Base-by-base conservation (phyloP, 495 filamentous ascomycete genomes). In the Penicillium fimorum region DNA sequence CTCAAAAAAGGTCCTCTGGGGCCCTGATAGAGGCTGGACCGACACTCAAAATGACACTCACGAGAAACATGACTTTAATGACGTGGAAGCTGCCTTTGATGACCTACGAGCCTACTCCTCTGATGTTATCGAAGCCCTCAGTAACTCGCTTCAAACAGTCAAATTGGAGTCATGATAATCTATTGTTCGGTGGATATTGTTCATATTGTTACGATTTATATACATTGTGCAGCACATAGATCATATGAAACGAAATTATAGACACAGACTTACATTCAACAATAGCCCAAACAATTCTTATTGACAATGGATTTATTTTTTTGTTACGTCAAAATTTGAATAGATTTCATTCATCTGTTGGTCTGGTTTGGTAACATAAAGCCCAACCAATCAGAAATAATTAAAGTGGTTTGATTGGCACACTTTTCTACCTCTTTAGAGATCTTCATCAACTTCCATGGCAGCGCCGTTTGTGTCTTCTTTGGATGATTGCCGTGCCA, bases 11-110 rank as follows among this genome's bases (percentile, higher is more conserved):
- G 78, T 92, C 25, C 69, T 69, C 17, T 92, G 89, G 87, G 89
- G 88, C 4, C 82, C 83, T 8, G 81, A 89, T 58, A 75, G 86
- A 51, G 83, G 87, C 8, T 91, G 88, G 88, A 70, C 70, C 50
- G 63, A 63, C 3, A 63, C 72, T 40, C 65, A 75, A 30, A 46
- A 59, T n/a, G 47, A 57, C 7, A 56, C 49, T 13, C 51, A 62
- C 8, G 55, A 64, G 15, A 62, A 64, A 13, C 41, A 32, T 46
- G 35, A 17, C 13, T 15, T 51, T 15, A 46, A 47, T 47, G 46
- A 25, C 24, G 51, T 57, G 25, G 58, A 57, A 24, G 58, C 53
- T 30, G 59, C 58, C 37, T 53, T 67, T 24, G 61, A 59, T 62
- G 58, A 53, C 7, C 32, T 64, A 15, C 51, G 44, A 11, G 18